Base-by-base conservation (phyloP, 306 rosid genomes). In the Vigna mungo region DNA sequence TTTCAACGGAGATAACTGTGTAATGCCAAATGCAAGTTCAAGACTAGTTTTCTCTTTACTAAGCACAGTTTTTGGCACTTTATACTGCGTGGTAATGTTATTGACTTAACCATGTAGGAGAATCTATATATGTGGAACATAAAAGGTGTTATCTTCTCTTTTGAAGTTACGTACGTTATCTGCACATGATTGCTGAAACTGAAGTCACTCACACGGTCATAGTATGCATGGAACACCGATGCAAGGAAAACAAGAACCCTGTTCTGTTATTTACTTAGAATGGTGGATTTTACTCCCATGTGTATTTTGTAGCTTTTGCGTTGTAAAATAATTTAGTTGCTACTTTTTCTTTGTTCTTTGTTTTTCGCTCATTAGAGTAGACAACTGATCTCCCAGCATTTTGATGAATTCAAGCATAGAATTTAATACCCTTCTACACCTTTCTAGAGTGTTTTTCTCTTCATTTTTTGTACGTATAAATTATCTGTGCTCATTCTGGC, bases 1-100 rank as follows among this genome's bases (percentile, higher is more conserved):
- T 75, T 92, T 92, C 79, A 90, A 92, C 34, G 97, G 97, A 25
- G 84, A 81, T 52, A 81, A 81, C 72, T 81, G 84, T 9, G 84
- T 81, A 6, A 81, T 81, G 85, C 97, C 97, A 39, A 92, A 90
- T 83, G 78, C 90, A 17, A 75, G 87, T 78, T 80, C 87, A 30
- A 77, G 78, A 54, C 83, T 18, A 73, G 53, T 79, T 25, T 65
- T 75, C 58, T 81, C 92, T 32, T 62, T 82, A 4, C 83, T 88
- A 30, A 54, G 14, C 66, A 23, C 67, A n/a, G 43, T 75, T 44
- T 46, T 76, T 36, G 68, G 84, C 15, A 49, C 80, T 71, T 11
- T 90, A 21, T 79, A 80, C 71, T 84, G 85, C 66, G 75, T 92
- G 73, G 44, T 58, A 68, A 53, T 87, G 60, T 85, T 92, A 39